Base-by-base conservation (phyloP, 164 flowering plant genomes). In the Cinnamomum micranthum region DNA sequence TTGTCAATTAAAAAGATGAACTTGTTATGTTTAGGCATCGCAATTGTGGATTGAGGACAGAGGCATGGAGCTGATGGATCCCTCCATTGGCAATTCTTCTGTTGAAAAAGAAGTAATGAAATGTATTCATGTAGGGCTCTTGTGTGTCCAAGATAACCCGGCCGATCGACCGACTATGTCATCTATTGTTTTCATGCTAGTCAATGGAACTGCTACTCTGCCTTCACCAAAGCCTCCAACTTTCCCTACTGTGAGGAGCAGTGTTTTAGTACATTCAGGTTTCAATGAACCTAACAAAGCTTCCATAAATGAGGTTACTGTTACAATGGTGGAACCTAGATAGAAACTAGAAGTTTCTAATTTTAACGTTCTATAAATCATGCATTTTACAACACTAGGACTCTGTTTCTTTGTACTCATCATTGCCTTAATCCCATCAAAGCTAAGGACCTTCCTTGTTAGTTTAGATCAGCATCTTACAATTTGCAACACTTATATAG, bases 61-160 rank as follows among this genome's bases (percentile, higher is more conserved):
- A 25, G 15, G 9, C 14, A 22, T 64, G 14, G 27, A 64, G 67
- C 27, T 64, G 24, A 23, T 64, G 7, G 67, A 64, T 64, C 67
- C 67, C 13, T 64, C 67, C 13, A 6, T 64, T 22, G 67, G 14
- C 67, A 3, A 64, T 64, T 64, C 67, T 22, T 22, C 14, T 23
- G 5, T 24, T 13, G 14, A 13, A 64, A 3, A 12, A 9, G 27
- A 64, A 64, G 27, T 7, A 22, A 20, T 23, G 27, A 22, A 24
- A 64, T 64, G 67, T 24, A 64, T 64, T 12, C 67, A 64, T 23
- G 12, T 64, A 24, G 67, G 67, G 67, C 67, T 64, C 67, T 24
- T 64, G 27, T 64, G 67, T n/a, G 67, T 64, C 13, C 67, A 64
- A 23, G 67, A 64, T 22, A 2, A 24, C 25, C 25, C 24, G 6